Base-by-base conservation (phyloP, 371 early-diverging fungal genomes). In the Syncephalastrum sp. region DNA sequence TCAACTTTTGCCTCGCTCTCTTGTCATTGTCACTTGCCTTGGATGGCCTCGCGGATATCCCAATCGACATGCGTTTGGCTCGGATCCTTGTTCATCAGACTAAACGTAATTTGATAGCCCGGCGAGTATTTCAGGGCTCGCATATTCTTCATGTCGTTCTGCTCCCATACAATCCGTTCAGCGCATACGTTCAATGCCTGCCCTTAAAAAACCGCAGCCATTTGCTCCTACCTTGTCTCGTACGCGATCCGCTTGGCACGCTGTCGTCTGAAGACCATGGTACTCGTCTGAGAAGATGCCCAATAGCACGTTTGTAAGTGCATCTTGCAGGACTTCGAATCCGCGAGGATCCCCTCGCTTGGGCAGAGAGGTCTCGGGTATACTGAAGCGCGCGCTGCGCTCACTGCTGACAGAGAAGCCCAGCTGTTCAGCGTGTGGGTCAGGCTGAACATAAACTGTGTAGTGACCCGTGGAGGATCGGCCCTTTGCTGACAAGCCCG, bases 21-120 rank as follows among this genome's bases (percentile, higher is more conserved):
- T 3, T 24, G 10, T 27, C 16, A 6, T n/a, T 38, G 3, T 13
- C 8, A 16, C 61, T 64, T 68, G 84, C 88, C 71, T 50, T 86
- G 63, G 7, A 90, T 68, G 3, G 86, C 87, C 12, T 72, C 77
- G 46, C 84, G 78, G 50, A 90, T 86, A 57, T 90, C 86, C 93
- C 93, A 94, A 42, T 81, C 77, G 5, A 89, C 80, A 1, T 72
- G 57, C 16, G 80, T 60, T 13, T 72, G 67, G 15, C 74, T 72
- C 0, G 92, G 89, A 56, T 92, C 83, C 5, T 85, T 91, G 59
- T 88, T 90, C 77, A 93, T 79, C 15, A 94, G 68, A 59, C 87
- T 91, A 49, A 92, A 86, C 0, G 86, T 87, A 10, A 91, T 61
- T 62, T 92, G 90, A 61, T 92, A 94, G 49, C 82, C 74, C 6